phyloP scores from a whole-genome alignment of 148 eudicot genomes.

The Fagopyrum esculentum region DNA sequence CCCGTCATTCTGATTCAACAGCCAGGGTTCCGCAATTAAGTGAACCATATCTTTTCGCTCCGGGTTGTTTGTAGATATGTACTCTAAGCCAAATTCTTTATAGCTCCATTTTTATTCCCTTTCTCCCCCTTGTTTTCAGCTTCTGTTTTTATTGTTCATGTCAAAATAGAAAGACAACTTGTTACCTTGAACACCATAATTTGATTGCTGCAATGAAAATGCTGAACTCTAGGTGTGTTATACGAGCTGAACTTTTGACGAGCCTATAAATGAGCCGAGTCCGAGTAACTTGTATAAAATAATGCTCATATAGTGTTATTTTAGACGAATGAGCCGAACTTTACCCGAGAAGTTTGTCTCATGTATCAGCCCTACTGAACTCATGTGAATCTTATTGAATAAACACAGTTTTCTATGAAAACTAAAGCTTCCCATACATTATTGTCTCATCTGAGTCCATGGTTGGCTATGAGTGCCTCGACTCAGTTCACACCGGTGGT shows the following conservation, averaged over 20 bases:
- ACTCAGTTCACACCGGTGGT: conserved; percentile 14
- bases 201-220: neutral
- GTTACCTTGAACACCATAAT: neutral
- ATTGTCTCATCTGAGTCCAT: no score
- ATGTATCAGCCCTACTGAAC: no score
- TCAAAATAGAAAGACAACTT: neutral
- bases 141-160: neutral
- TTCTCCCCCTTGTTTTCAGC: neutral
- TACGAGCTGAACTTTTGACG: no score
- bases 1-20: neutral
- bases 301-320: neutral
- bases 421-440: neutral
- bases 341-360: no score
- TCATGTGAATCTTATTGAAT: no score
- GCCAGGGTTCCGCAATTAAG: neutral
- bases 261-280: no score
- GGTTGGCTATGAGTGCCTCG: neutral
- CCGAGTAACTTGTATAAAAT: no score
- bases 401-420: neutral
- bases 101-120: neutral
- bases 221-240: neutral
- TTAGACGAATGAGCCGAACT: no score
- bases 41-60: neutral
- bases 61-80: conserved; percentile 4
- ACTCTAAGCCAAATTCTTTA: neutral